These are phyloP conservation scores for Macaranga tanarius DNA, from an alignment of 441 rosid genomes.

Conservation along the genomic window DNA sequence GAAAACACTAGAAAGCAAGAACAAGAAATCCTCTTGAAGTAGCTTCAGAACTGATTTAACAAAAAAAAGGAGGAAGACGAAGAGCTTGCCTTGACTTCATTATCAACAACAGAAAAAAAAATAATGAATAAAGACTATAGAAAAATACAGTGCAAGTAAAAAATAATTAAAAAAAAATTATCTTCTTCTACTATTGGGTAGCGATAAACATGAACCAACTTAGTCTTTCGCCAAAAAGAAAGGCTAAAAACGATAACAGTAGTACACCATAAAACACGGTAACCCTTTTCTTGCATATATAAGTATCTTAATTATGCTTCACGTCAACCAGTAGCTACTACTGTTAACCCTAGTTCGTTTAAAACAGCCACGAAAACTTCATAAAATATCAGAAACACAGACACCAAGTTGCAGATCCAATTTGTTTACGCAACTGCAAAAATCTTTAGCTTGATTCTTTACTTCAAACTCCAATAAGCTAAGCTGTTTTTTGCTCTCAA, in stretches of 20 bases:
- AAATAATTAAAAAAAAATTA: not conserved
- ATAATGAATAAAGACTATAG: too few relatives aligned
- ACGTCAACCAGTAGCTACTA: conserved; percentile 8
- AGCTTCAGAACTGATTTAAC: too few relatives aligned
- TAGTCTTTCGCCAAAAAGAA: not conserved
- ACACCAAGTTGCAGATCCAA: conserved; percentile 8
- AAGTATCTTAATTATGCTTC: not conserved
- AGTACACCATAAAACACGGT: not conserved
- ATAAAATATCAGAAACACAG: not conserved
- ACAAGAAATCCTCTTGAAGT: too few relatives aligned
- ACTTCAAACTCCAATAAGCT: too few relatives aligned
- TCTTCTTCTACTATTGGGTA: not conserved
- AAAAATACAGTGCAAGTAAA: not conserved
- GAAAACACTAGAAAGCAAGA: not conserved
- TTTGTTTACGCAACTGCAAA: not conserved
- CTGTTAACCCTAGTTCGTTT: conserved; percentile 23
- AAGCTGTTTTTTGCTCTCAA: not conserved
- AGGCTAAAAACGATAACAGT: not conserved
- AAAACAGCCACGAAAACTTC: not conserved
- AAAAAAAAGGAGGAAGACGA: not conserved
- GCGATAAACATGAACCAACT: not conserved
- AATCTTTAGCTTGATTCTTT: not conserved
- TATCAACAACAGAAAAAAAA: too few relatives aligned
- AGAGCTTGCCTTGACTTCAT: not conserved
- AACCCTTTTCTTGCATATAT: not conserved